Evolutionary conservation across 2,329 filamentous ascomycete species (phyloP), one percentile per base, ranked within the genome.

Genomic region (Clarireedia paspali): DNA sequence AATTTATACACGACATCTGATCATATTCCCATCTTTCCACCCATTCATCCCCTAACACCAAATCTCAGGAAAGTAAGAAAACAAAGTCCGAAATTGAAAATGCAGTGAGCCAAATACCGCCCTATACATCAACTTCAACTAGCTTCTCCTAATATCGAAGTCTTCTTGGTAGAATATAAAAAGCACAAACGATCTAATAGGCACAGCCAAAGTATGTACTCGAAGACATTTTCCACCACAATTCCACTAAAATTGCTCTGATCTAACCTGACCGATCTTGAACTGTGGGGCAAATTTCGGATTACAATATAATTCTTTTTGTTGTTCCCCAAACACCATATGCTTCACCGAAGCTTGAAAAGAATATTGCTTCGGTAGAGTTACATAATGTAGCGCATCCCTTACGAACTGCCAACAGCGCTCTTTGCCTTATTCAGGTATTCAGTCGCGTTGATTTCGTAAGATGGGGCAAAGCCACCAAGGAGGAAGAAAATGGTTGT

Each of bases 401-500:
- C 30, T 54, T 57, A 62, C 24, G 57, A 51, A 38, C 53, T 60
- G n/a, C 60, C 60, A 7, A 67, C 61, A 4, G 63, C 60, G 40
- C 60, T 64, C 59, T 68, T 68, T 2, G 65, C 64, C 14, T 63
- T 63, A n/a, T 62, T 61, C n/a, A 67, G 52, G 42, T 64, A 63
- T 47, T 58, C 62, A 58, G 66, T 63, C 6, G 80, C 73, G 66
- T 82, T 75, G 62, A 82, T 81, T 38, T 76, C 78, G 60, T 83
- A 83, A 27, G 74, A 76, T 23, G 85, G 85, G 48, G 83, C 84
- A 60, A 88, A 72, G 42, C 83, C 81, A 59, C 81, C 82, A 56
- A 95, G 80, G 20, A 95, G 71, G 62, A 89, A 71, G 72, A 94
- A 85, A 63, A 92, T 72, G 52, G 80, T 73, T 61, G 88, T 71